Percentiles rank a stretch among this genome's conserved stretches.
These are phyloP conservation scores for Acanthamoeba culbertsoni DNA, from an alignment of 208 protist genomes.

Conservation along the genomic window DNA sequence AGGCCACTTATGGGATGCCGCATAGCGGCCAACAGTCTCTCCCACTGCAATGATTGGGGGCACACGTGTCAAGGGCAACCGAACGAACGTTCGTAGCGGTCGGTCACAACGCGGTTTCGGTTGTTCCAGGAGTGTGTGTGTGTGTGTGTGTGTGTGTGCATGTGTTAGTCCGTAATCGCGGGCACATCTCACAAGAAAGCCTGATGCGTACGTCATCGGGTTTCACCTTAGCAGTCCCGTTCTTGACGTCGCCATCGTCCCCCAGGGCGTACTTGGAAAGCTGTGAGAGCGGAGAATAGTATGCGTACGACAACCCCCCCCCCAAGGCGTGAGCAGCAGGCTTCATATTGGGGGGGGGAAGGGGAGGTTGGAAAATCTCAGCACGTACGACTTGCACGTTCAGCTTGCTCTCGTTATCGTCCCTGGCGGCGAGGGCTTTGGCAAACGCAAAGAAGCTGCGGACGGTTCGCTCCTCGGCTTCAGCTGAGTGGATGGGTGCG, in stretches of 20 bases:
- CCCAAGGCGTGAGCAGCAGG: neutral
- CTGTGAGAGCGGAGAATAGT: neutral
- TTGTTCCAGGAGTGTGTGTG: too few species aligned
- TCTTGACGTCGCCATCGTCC: neutral
- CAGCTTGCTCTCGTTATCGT: constrained; percentile 18
- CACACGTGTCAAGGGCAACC: neutral
- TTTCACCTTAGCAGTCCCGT: neutral
- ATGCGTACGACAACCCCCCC: neutral
- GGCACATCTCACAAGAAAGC: too few species aligned
- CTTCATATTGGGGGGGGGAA: neutral
- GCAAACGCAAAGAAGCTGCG: constrained; percentile 33
- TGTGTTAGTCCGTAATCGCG: too few species aligned
- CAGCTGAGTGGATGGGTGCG: neutral
- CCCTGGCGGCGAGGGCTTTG: neutral
- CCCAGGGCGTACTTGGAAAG: constrained; percentile 17
- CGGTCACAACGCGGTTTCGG: too few species aligned
- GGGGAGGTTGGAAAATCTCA: neutral
- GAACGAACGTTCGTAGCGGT: too few species aligned
- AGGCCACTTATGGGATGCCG: neutral
- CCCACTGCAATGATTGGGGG: neutral
- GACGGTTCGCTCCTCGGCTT: neutral
- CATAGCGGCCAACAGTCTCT: neutral
- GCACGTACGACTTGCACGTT: neutral
- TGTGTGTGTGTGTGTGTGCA: too few species aligned
- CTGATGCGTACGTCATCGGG: neutral